Percentiles rank a stretch among this genome's conserved stretches.
Conservation (phyloP, 768 basidiomycete genomes). For the Inosperma sp. region DNA sequence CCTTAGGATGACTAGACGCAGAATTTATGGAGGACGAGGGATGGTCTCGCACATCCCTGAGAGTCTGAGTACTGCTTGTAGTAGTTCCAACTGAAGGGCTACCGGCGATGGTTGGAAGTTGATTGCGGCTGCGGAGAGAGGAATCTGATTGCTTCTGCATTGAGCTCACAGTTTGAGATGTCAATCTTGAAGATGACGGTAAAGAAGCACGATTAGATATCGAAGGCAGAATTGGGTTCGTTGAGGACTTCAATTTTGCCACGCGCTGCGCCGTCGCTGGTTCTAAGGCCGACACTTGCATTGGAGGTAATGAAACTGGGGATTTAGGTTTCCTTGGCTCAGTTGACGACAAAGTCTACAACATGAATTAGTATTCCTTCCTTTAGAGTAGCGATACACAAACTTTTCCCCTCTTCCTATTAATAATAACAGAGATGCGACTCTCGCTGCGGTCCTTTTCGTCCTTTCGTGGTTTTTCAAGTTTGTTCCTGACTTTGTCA, state of each 20-base stretch:
- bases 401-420: slow-evolving; percentile 89
- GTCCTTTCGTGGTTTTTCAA: slow-evolving; percentile 59
- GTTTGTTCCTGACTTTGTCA: slow-evolving; percentile 45
- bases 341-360: slow-evolving; percentile 75
- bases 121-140: slow-evolving; percentile 69
- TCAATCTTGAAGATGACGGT: slow-evolving; percentile 53
- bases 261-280: slow-evolving; percentile 79
- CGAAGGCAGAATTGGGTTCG: slow-evolving; percentile 43
- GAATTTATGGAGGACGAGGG: slow-evolving; percentile 53
- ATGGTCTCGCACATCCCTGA: slow-evolving; percentile 54
- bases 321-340: slow-evolving; percentile 73
- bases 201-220: slow-evolving; percentile 33
- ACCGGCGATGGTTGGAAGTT: slow-evolving; percentile 88
- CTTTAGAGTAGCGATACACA: slow-evolving; percentile 17
- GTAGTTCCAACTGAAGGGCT: slow-evolving; percentile 82
- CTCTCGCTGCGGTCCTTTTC: slow-evolving; percentile 89
- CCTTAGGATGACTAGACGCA: slow-evolving; percentile 54
- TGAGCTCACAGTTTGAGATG: slow-evolving; percentile 81
- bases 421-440: slow-evolving; percentile 82
- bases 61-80: slow-evolving; percentile 40
- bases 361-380: slow-evolving; percentile 11
- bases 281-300: slow-evolving; percentile 85
- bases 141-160: slow-evolving; percentile 85
- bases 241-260: slow-evolving; percentile 66
- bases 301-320: slow-evolving; percentile 74